Evolutionary conservation across 805 yeast species (phyloP).

Genomic region (Cyberlindnera amylophila): DNA sequence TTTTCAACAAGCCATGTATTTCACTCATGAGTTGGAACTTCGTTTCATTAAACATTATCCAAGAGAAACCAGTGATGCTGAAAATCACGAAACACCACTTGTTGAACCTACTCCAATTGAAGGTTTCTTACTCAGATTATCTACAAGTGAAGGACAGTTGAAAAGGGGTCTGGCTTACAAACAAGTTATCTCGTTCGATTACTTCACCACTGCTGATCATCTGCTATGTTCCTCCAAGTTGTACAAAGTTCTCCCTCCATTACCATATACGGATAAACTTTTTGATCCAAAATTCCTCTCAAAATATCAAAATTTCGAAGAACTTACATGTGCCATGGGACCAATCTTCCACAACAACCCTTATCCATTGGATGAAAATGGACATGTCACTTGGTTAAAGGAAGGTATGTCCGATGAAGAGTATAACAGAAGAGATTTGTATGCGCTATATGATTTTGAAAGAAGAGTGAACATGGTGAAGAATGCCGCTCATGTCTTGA

Average conservation of each 20-base stretch:
- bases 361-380: conserved; percentile 44
- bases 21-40: conserved; percentile 56
- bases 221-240: conserved; percentile 56
- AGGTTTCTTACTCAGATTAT: conserved; percentile 66
- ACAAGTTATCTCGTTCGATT: conserved; percentile 50
- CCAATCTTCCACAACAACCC: conserved; percentile 47
- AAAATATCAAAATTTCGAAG: conserved; percentile 24
- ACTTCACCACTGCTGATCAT: conserved; percentile 60
- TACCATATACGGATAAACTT: conserved; percentile 33
- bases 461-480: conserved; percentile 54
- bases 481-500: conserved; percentile 56
- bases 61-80: conserved; percentile 20
- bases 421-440: conserved; percentile 46
- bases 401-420: conserved; percentile 34
- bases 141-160: conserved; percentile 45
- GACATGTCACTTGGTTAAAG: conserved; percentile 62
- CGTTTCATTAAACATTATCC: conserved; percentile 44
- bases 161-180: conserved; percentile 31
- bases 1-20: conserved; percentile 40
- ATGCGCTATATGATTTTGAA: conserved; percentile 62
- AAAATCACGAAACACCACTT: conserved; percentile 21
- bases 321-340: conserved; percentile 30
- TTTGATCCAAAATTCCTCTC: conserved; percentile 26
- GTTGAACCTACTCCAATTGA: conserved; percentile 74
- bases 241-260: conserved; percentile 58